phyloP scores from a whole-genome alignment of 768 basidiomycete species.

The Amyloporia xantha region DNA sequence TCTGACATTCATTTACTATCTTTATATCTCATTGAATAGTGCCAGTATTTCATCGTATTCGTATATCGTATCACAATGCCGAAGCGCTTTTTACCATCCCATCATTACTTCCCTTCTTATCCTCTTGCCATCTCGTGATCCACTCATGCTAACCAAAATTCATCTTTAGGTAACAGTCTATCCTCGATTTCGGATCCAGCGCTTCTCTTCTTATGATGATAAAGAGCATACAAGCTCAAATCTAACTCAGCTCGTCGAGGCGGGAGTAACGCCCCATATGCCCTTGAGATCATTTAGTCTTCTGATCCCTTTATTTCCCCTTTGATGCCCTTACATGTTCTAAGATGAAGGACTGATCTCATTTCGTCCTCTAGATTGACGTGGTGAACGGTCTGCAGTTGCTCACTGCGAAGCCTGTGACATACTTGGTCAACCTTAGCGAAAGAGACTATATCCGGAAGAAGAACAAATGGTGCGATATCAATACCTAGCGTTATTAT shows the following conservation, averaged over 20 bases:
- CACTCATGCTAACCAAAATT: too few relatives aligned
- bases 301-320: constrained; percentile 16
- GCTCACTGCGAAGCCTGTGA: constrained; percentile 94
- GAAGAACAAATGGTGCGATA: constrained; percentile 91
- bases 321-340: too few relatives aligned
- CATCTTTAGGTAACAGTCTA: not conserved
- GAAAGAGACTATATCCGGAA: constrained; percentile 93
- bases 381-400: constrained; percentile 85
- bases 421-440: constrained; percentile 95
- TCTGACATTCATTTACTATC: constrained; percentile 19
- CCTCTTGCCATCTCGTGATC: not conserved
- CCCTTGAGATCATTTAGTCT: constrained; percentile 53
- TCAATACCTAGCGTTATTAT: not conserved
- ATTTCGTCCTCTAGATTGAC: constrained; percentile 54
- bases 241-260: constrained; percentile 94
- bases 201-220: constrained; percentile 29
- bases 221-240: constrained; percentile 61
- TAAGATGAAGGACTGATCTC: too few relatives aligned
- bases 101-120: not conserved
- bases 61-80: too few relatives aligned
- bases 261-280: constrained; percentile 83
- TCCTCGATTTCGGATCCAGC: not conserved
- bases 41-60: too few relatives aligned
- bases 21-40: too few relatives aligned
- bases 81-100: too few relatives aligned